Percentiles rank a stretch among this genome's conserved stretches.
These are phyloP conservation scores for Apiospora saccharicola DNA, from an alignment of 2,329 filamentous ascomycete species.

Conservation along the genomic window DNA sequence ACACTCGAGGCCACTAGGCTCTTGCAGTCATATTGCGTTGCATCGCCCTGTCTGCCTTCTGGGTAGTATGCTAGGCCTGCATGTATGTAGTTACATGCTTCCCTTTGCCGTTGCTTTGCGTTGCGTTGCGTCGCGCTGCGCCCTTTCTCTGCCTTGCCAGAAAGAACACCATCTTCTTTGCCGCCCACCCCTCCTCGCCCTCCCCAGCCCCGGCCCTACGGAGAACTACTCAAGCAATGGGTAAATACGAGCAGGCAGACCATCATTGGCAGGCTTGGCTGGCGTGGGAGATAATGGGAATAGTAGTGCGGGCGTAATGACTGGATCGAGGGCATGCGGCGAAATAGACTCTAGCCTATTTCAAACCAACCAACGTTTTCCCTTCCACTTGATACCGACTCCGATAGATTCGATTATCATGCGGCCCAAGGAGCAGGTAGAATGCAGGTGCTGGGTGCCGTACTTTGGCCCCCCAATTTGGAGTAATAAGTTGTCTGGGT, in stretches of 20 bases:
- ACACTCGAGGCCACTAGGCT: not conserved
- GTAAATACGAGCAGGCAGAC: constrained; percentile 10
- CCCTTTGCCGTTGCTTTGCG: constrained; percentile 12
- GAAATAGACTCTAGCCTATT: constrained; percentile 22
- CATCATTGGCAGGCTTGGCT: constrained; percentile 11
- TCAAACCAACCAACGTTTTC: constrained; percentile 11
- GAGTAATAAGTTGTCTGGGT: constrained; percentile 7
- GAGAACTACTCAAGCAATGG: constrained; percentile 10
- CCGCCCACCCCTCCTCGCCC: constrained; percentile 6
- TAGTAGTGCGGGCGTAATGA: not conserved
- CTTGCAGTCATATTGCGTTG: not conserved
- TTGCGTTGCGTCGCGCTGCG: not conserved
- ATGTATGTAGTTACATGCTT: not conserved
- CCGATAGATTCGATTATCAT: constrained; percentile 17
- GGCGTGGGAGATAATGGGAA: not conserved
- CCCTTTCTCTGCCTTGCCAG: constrained; percentile 11
- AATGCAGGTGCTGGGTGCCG: constrained; percentile 15
- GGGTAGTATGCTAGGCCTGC: not conserved
- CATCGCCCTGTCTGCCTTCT: constrained; percentile 15
- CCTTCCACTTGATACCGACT: constrained; percentile 3
- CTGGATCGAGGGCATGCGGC: constrained; percentile 5
- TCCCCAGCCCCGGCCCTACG: constrained; percentile 10
- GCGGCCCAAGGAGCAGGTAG: constrained; percentile 15
- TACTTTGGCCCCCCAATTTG: constrained; percentile 16
- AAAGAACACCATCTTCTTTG: constrained; percentile 10